Percentiles rank a stretch among this genome's conserved stretches.
Conservation (phyloP, 768 basidiomycete species). For the Tulasnella sp. region DNA sequence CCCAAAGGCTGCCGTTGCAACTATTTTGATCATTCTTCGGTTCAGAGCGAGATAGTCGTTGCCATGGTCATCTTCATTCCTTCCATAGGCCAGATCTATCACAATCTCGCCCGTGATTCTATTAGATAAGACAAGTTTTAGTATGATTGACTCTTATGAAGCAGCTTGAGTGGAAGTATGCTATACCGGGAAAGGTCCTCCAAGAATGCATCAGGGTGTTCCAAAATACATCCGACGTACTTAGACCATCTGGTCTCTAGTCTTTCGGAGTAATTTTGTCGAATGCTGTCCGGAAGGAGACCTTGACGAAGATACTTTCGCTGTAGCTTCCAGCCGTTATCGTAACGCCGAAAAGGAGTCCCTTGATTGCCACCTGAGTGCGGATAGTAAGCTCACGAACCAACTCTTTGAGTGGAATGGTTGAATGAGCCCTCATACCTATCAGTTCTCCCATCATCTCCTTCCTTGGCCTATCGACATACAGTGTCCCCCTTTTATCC, state of each 20-base stretch:
- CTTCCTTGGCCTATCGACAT: constrained; percentile 16
- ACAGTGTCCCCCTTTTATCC: constrained; percentile 14
- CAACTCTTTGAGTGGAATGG: too few species aligned
- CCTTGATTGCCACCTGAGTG: background rate
- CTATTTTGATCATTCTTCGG: background rate
- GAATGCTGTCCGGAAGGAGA: background rate
- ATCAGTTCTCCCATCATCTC: background rate
- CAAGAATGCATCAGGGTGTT: background rate
- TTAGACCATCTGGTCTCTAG: background rate
- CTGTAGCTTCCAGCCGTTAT: background rate
- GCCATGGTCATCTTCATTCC: background rate
- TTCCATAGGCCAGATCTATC: background rate
- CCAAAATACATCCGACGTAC: background rate
- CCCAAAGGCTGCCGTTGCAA: background rate
- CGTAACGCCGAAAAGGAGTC: background rate
- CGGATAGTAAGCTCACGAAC: too few species aligned
- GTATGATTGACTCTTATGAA: too few species aligned
- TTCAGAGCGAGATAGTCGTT: background rate
- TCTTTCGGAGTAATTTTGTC: background rate
- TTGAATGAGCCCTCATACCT: too few species aligned
- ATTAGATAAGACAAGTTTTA: too few species aligned
- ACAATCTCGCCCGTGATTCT: background rate
- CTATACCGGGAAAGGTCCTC: background rate
- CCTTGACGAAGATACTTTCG: background rate
- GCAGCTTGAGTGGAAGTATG: too few species aligned